phyloP scores from a whole-genome alignment of 176 grass and related monocot genomes.

The Oryza meridionalis region DNA sequence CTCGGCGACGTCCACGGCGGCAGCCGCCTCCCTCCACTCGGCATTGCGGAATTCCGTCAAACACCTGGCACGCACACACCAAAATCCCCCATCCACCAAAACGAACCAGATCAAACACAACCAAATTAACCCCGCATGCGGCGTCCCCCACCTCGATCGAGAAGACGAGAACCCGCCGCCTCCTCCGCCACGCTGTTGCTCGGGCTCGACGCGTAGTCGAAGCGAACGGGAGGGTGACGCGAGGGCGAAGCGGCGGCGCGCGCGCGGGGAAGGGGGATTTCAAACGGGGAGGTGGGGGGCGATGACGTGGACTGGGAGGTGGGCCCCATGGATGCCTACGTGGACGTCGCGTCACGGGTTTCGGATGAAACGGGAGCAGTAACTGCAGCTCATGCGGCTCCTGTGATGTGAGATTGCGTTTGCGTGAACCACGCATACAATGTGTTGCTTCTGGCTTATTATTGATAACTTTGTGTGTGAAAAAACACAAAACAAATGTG shows the following conservation, averaged over 20 bases:
- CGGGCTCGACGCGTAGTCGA: not conserved
- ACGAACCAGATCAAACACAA: not conserved
- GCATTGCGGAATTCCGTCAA: slow-evolving; percentile 45
- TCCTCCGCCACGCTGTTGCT: not conserved
- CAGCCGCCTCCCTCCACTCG: slow-evolving; percentile 47
- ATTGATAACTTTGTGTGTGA: not conserved
- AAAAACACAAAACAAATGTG: not conserved
- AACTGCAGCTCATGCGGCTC: slow-evolving; percentile 25
- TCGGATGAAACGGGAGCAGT: not conserved
- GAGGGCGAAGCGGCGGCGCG: not conserved
- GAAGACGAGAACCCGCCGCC: not conserved
- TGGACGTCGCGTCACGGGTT: slow-evolving; percentile 36
- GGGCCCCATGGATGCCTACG: not conserved
- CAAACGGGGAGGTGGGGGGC: not conserved
- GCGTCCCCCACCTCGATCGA: not conserved
- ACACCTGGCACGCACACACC: slow-evolving; percentile 21
- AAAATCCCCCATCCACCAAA: not conserved
- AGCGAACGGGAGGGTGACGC: not conserved
- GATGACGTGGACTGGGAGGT: slow-evolving; percentile 11
- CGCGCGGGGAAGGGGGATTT: not conserved
- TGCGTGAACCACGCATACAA: not conserved
- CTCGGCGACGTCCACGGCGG: slow-evolving; percentile 56
- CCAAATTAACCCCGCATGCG: not conserved
- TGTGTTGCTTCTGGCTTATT: not conserved
- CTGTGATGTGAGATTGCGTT: not conserved